Conservation (phyloP, 805 yeast species). For the Kregervanrija fluxuum region DNA sequence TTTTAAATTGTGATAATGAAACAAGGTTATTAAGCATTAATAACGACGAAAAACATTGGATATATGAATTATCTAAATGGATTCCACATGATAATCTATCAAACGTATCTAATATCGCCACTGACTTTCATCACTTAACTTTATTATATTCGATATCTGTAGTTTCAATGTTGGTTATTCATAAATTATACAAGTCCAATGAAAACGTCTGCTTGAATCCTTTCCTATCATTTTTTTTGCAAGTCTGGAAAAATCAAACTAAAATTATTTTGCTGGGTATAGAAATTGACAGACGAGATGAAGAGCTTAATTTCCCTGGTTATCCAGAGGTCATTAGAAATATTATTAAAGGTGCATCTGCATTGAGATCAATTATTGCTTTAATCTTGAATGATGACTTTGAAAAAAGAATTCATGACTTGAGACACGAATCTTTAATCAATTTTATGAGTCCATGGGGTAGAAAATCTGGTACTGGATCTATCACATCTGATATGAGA, state of each 20-base stretch:
- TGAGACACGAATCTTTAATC: constrained; percentile 48
- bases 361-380: constrained; percentile 56
- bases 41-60: constrained; percentile 34
- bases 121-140: constrained; percentile 32
- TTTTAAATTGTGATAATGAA: constrained; percentile 38
- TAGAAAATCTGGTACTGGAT: constrained; percentile 52
- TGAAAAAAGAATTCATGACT: constrained; percentile 41
- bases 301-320: constrained; percentile 31
- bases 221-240: constrained; percentile 47
- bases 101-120: constrained; percentile 15
- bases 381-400: constrained; percentile 48
- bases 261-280: constrained; percentile 51
- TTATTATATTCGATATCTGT: constrained; percentile 39
- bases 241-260: constrained; percentile 63
- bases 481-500: constrained; percentile 50
- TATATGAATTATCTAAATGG: constrained; percentile 27
- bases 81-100: constrained; percentile 28
- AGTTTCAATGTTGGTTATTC: constrained; percentile 36
- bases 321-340: constrained; percentile 42
- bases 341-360: constrained; percentile 54
- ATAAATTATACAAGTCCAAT: constrained; percentile 32
- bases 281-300: constrained; percentile 49
- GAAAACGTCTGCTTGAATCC: constrained; percentile 50
- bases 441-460: constrained; percentile 64
- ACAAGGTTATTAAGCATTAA: constrained; percentile 31